A percentile compares a stretch with the other conserved stretches of the same genome.
phyloP scores from a whole-genome alignment of 768 basidiomycete genomes.

The Rhodotorula sphaerocarpa region DNA sequence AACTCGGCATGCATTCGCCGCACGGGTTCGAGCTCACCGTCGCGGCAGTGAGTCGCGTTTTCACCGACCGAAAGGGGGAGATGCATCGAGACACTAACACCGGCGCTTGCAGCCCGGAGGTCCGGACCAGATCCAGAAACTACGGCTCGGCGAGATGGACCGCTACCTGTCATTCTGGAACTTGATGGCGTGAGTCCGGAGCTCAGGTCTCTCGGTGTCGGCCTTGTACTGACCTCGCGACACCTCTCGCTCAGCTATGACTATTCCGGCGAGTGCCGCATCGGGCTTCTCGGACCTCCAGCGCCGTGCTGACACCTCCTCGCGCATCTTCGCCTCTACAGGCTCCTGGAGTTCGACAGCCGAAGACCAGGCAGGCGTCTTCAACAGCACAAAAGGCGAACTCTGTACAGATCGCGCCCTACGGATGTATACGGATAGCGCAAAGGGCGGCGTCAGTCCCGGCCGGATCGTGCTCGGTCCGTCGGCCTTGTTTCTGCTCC shows the following conservation, averaged over 20 bases:
- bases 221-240: too few relatives aligned
- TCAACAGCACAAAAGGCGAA: constrained; percentile 53
- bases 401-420: constrained; percentile 48
- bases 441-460: constrained; percentile 58
- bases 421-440: constrained; percentile 53
- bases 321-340: too few relatives aligned
- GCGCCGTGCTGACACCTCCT: neutral
- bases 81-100: too few relatives aligned
- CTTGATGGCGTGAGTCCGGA: constrained; percentile 63
- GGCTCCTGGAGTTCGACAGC: constrained; percentile 49
- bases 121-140: constrained; percentile 68
- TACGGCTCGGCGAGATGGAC: constrained; percentile 77
- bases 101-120: constrained; percentile 70
- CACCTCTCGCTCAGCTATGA: too few relatives aligned
- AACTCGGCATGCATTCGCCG: constrained; percentile 47
- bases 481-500: neutral
- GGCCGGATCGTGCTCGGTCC: constrained; percentile 70
- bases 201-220: too few relatives aligned
- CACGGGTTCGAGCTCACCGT: constrained; percentile 37
- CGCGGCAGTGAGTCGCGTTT: constrained; percentile 28
- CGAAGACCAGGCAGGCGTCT: constrained; percentile 74
- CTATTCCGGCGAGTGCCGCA: constrained; percentile 11
- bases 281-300: too few relatives aligned
- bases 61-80: neutral
- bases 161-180: constrained; percentile 90